Evolutionary conservation across 345 rosid genomes (phyloP).

Genomic region (Moricandia moricandioides): DNA sequence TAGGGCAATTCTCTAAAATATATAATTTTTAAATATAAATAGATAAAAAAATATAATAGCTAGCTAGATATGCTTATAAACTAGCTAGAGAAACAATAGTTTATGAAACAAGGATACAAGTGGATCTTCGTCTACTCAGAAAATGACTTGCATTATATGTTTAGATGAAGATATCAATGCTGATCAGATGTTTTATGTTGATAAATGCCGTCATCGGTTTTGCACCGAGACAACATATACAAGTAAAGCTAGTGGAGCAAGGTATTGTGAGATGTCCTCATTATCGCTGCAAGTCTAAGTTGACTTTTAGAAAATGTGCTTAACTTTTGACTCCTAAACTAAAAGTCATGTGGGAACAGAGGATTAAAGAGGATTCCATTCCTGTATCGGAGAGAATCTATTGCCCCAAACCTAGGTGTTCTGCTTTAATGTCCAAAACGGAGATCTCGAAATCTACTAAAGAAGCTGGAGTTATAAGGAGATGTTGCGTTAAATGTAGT

Average conservation of each 20-base stretch:
- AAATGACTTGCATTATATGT: neutral
- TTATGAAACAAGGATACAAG: neutral
- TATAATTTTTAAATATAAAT: too few species aligned
- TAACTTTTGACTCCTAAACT: slow-evolving; percentile 56
- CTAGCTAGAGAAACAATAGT: neutral
- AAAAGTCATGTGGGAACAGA: slow-evolving; percentile 41
- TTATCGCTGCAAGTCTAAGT: slow-evolving; percentile 49
- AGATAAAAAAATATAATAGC: too few species aligned
- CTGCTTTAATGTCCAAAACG: neutral
- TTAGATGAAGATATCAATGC: neutral
- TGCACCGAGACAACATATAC: neutral
- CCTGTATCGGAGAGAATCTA: slow-evolving; percentile 37
- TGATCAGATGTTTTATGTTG: neutral
- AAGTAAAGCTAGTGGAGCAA: slow-evolving; percentile 31
- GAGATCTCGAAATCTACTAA: slow-evolving; percentile 31
- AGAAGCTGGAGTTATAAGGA: slow-evolving; percentile 39
- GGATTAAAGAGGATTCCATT: slow-evolving; percentile 56
- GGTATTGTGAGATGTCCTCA: slow-evolving; percentile 57
- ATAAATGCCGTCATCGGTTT: neutral
- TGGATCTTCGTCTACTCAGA: neutral
- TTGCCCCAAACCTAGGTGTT: slow-evolving; percentile 6
- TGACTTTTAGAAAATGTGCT: slow-evolving; percentile 42
- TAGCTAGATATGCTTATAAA: neutral
- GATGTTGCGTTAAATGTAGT: neutral
- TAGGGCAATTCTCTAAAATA: too few species aligned